phyloP scores from a whole-genome alignment of 495 filamentous ascomycete species.

The Penicillium antarcticum region DNA sequence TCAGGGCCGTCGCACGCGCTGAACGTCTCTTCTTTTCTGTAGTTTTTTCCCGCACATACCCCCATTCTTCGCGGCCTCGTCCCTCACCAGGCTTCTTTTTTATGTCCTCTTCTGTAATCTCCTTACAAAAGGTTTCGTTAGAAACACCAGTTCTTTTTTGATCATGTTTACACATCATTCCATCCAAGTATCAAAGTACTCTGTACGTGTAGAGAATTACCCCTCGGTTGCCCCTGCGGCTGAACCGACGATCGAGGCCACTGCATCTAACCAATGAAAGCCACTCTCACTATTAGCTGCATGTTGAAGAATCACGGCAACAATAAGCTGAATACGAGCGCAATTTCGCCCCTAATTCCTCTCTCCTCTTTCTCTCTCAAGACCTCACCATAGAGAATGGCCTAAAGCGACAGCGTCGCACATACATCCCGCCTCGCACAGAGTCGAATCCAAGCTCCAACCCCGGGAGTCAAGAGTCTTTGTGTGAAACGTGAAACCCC shows the following conservation, averaged over 20 bases:
- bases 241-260: conserved; percentile 6
- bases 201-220: background rate
- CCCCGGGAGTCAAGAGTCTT: too few relatives aligned
- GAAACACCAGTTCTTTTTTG: conserved; percentile 1
- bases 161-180: background rate
- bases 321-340: conserved; percentile 4
- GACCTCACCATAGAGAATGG: background rate
- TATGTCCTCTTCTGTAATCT: conserved; percentile 15
- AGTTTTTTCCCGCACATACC: conserved; percentile 28
- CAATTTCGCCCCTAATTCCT: background rate
- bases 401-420: background rate
- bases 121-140: conserved; percentile 4
- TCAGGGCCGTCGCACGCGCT: conserved; percentile 34
- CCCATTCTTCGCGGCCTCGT: conserved; percentile 13
- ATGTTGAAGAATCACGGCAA: background rate
- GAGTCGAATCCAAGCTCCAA: too few relatives aligned
- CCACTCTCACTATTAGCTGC: background rate
- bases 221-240: background rate
- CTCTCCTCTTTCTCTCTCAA: conserved; percentile 2
- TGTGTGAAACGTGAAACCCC: background rate
- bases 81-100: conserved; percentile 21
- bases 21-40: conserved; percentile 9
- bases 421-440: too few relatives aligned
- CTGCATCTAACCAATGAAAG: conserved; percentile 6
- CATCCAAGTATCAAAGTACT: background rate